Percentiles rank a stretch among this genome's conserved stretches.
These are phyloP conservation scores for Pseudogymnoascus sp. DNA, from an alignment of 2,329 filamentous ascomycete species.

Conservation along the genomic window DNA sequence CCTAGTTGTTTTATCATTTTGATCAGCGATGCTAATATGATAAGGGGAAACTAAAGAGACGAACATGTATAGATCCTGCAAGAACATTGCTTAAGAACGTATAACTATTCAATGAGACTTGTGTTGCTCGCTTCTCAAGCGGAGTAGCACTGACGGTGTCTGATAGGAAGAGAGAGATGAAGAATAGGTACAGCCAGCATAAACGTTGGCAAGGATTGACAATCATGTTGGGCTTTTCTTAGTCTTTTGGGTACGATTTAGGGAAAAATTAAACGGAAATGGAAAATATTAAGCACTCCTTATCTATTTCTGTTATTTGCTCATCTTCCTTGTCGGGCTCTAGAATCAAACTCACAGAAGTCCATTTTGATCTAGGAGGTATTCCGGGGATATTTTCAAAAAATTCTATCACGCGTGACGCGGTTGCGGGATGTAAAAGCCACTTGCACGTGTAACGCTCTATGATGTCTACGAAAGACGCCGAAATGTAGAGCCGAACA, in stretches of 20 bases:
- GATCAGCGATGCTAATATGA: not conserved
- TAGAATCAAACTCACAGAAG: not conserved
- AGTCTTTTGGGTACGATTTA: not conserved
- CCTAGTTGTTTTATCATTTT: conserved; percentile 11
- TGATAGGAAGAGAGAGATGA: not conserved
- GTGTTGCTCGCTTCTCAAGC: conserved; percentile 17
- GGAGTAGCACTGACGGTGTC: not conserved
- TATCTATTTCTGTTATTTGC: not conserved
- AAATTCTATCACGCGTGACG: not conserved
- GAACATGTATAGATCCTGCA: conserved; percentile 22
- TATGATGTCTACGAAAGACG: not conserved
- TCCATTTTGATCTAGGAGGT: not conserved
- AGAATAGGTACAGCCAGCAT: not conserved
- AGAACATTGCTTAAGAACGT: conserved; percentile 21
- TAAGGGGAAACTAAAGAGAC: conserved; percentile 4
- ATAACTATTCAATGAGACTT: conserved; percentile 20
- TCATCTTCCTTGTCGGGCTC: not conserved
- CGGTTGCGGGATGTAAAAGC: not conserved
- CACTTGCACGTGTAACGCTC: not conserved
- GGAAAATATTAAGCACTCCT: not conserved
- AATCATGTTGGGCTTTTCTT: not conserved
- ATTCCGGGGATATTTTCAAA: not conserved
- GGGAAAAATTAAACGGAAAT: not conserved
- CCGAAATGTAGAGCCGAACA: not conserved
- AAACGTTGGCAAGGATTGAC: not conserved